Base-by-base conservation (phyloP, 208 protist genomes). In the Trypanosoma avium region DNA sequence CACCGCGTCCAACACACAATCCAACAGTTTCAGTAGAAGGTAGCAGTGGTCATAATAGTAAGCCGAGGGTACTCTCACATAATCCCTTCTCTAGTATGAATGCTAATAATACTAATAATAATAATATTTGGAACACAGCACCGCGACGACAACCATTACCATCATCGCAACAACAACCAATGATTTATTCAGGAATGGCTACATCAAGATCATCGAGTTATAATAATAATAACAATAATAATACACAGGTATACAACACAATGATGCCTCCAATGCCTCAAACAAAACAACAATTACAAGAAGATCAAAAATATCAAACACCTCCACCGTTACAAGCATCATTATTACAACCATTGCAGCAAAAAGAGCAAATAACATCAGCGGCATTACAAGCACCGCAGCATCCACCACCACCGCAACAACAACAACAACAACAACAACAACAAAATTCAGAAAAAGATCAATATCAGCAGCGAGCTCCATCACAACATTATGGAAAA, bases 41-140 rank as follows among this genome's bases (percentile, higher is more conserved):
- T 12, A 60, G 22, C n/a, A n/a, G n/a, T n/a, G n/a, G n/a, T n/a
- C n/a, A n/a, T n/a, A n/a, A n/a, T n/a, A n/a, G n/a, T n/a, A n/a
- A n/a, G 19, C 22, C 40, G n/a, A 69, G 61, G n/a, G 53, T 69
- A 19, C 36, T 69, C 32, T 13, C 53, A 3, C 62, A 69, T 32
- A 69, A 69, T 46, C 62, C 62, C n/a, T 69, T 69, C 21, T 46
- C 40, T 22, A 54, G n/a, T n/a, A 61, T 69, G 62, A 27, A 53
- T 22, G 15, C 5, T 1, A 8, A 10, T 19, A 12, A n/a, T 19
- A 49, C 4, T 17, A 47, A 19, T 19, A 49, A 24, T 49, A 49
- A 19, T 24, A 19, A n/a, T 49, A 9, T 42, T 3, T 3, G 1
- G 36, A 15, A 15, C 10, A 15, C 12, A 42, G 36, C 7, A 10